Evolutionary conservation across 129 eudicot genomes (phyloP).

Genomic region (Pseudognaphalium luteoalbum): DNA sequence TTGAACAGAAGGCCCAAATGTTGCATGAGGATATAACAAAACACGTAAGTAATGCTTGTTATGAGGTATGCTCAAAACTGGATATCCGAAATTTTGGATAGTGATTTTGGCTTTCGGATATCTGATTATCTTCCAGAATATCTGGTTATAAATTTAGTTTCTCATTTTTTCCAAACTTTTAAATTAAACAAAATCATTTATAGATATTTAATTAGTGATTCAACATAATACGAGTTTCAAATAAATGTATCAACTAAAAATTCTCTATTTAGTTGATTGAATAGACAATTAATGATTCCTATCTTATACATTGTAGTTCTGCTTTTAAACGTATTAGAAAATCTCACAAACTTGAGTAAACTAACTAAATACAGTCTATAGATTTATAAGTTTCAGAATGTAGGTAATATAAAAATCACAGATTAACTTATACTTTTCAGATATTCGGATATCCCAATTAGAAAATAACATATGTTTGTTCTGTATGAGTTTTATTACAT

Average conservation of each 20-base stretch:
- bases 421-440: neutral
- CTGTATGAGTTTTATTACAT: neutral
- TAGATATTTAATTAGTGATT: too few species aligned
- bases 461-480: neutral
- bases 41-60: conserved; percentile 53
- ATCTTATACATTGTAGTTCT: too few species aligned
- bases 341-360: neutral
- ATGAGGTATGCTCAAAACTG: neutral
- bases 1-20: conserved; percentile 57
- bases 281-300: neutral
- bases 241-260: neutral
- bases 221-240: neutral
- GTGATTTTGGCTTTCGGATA: neutral
- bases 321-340: neutral
- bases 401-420: neutral
- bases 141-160: neutral
- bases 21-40: conserved; percentile 78
- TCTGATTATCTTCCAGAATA: neutral
- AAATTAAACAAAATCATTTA: too few species aligned
- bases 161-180: neutral
- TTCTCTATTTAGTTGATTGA: neutral
- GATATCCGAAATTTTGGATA: neutral
- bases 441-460: too few species aligned
- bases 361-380: neutral
- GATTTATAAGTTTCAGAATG: neutral